Conservation (phyloP, 2,329 filamentous ascomycete species). For the Paraconiothyrium brasiliense region DNA sequence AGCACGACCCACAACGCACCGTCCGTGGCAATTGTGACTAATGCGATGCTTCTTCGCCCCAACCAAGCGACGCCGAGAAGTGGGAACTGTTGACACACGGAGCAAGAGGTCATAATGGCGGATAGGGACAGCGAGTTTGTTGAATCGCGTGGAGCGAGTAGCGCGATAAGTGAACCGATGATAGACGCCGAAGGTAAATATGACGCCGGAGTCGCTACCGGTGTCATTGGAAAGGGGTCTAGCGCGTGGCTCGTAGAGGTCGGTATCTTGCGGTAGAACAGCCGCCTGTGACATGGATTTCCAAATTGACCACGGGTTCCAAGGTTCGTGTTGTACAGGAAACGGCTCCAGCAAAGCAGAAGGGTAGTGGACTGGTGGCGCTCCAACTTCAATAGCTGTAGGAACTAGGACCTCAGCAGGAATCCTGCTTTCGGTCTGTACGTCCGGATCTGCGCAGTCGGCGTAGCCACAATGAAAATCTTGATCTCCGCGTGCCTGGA, state of each 20-base stretch:
- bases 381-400: too few relatives aligned
- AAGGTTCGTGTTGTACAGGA: too few relatives aligned
- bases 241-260: neutral
- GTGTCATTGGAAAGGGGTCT: neutral
- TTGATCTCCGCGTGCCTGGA: neutral
- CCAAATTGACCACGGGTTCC: too few relatives aligned
- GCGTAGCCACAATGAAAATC: neutral
- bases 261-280: too few relatives aligned
- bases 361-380: neutral
- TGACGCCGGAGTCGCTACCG: neutral
- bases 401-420: neutral
- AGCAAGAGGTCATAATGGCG: neutral
- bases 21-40: constrained; percentile 4
- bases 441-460: neutral
- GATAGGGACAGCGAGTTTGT: neutral
- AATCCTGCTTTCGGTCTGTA: neutral
- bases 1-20: constrained; percentile 1
- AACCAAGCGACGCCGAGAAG: neutral
- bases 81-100: neutral
- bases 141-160: neutral
- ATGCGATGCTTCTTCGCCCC: constrained; percentile 7
- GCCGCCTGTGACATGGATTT: too few relatives aligned
- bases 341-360: neutral
- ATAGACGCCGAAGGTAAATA: constrained; percentile 2
- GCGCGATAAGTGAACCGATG: constrained; percentile 18